These are phyloP conservation scores for Talaromyces albobiverticillius DNA, from an alignment of 2,329 filamentous ascomycete species.

Conservation along the genomic window DNA sequence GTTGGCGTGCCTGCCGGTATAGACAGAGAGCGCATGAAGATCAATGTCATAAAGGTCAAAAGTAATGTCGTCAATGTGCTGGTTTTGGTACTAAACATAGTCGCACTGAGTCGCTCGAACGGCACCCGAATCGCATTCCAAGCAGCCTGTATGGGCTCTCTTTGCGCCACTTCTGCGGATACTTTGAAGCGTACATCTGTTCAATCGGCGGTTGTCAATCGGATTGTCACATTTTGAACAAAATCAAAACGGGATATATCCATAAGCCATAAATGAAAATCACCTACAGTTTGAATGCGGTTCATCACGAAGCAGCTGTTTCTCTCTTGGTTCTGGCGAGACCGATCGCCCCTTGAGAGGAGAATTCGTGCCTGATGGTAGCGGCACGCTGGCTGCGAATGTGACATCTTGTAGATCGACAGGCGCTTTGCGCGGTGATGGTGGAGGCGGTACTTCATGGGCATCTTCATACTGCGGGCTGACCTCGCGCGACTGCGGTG, in stretches of 20 bases:
- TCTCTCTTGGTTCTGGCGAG: slow-evolving; percentile 44
- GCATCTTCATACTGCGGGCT: slow-evolving; percentile 62
- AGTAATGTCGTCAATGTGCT: slow-evolving; percentile 63
- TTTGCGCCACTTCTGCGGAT: slow-evolving; percentile 82
- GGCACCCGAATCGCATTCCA: slow-evolving; percentile 58
- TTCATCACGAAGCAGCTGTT: slow-evolving; percentile 2
- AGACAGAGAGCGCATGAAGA: slow-evolving; percentile 64
- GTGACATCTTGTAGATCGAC: slow-evolving; percentile 48
- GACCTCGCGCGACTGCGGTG: slow-evolving; percentile 53
- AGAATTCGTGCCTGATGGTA: slow-evolving; percentile 53
- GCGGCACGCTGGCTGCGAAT: slow-evolving; percentile 56
- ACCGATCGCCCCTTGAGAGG: slow-evolving; percentile 57
- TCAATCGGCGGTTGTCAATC: background rate
- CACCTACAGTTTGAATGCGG: slow-evolving; percentile 15
- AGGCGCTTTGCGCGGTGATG: slow-evolving; percentile 23
- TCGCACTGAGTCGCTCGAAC: slow-evolving; percentile 1
- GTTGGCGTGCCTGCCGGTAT: slow-evolving; percentile 65
- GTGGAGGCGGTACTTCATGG: slow-evolving; percentile 39
- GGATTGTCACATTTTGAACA: background rate
- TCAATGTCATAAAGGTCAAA: slow-evolving; percentile 62
- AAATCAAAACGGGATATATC: background rate
- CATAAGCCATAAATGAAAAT: background rate
- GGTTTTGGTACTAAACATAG: slow-evolving; percentile 65
- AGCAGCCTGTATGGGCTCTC: slow-evolving; percentile 75
- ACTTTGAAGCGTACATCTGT: slow-evolving; percentile 70